Percentiles rank a stretch among this genome's conserved stretches.
Evolutionary conservation across 2,329 filamentous ascomycete species (phyloP).

Genomic region (Aspergillus melleus): DNA sequence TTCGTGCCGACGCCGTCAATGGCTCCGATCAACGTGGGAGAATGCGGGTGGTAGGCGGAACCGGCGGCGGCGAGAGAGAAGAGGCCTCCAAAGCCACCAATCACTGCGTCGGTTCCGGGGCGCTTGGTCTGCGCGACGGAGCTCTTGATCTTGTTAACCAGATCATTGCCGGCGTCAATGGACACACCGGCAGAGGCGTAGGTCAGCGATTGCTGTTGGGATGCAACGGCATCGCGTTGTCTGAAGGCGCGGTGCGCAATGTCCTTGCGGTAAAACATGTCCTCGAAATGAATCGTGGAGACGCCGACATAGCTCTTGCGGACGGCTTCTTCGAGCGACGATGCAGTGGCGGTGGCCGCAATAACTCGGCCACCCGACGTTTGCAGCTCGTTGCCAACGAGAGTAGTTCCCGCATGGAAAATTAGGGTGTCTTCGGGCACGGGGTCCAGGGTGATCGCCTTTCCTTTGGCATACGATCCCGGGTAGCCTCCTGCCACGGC

Average conservation of each 20-base stretch:
- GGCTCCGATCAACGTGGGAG: slow-evolving; percentile 84
- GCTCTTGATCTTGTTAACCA: slow-evolving; percentile 88
- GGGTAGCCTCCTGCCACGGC: slow-evolving; percentile 91
- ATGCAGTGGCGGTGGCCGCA: slow-evolving; percentile 78
- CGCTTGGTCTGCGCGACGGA: slow-evolving; percentile 83
- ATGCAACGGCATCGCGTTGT: slow-evolving; percentile 27
- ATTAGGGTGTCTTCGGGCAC: slow-evolving; percentile 63
- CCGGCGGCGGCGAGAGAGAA: slow-evolving; percentile 68
- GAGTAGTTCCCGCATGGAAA: slow-evolving; percentile 88
- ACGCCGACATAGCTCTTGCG: slow-evolving; percentile 85
- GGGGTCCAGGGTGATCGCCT: slow-evolving; percentile 58
- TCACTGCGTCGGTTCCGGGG: slow-evolving; percentile 85
- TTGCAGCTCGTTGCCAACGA: slow-evolving; percentile 63
- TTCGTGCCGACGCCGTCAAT: slow-evolving; percentile 98
- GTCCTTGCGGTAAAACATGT: slow-evolving; percentile 89
- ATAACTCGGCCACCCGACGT: slow-evolving; percentile 90
- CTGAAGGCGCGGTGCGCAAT: slow-evolving; percentile 72
- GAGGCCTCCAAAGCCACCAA: slow-evolving; percentile 91
- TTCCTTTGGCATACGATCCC: slow-evolving; percentile 79
- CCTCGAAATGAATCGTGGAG: slow-evolving; percentile 75
- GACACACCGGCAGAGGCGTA: slow-evolving; percentile 93
- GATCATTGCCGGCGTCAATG: slow-evolving; percentile 89
- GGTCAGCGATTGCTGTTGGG: slow-evolving; percentile 58
- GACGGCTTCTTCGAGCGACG: slow-evolving; percentile 77
- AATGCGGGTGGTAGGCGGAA: slow-evolving; percentile 72